Evolutionary conservation across 805 yeast genomes (phyloP).

Genomic region (Metschnikowia lochheadii): DNA sequence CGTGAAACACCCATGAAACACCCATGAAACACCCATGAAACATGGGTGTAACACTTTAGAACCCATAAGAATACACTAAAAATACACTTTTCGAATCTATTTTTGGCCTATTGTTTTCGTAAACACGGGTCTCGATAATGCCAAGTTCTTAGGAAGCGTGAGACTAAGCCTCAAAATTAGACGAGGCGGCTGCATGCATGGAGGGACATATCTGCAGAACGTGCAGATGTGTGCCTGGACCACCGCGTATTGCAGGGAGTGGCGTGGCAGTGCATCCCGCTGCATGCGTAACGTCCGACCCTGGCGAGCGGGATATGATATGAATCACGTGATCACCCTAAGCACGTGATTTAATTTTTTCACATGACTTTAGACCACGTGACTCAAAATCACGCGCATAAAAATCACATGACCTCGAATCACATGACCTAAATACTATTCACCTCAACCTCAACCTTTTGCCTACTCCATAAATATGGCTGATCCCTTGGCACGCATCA

Average conservation of each 20-base stretch:
- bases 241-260: neutral
- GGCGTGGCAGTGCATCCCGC: neutral
- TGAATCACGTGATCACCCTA: too few species aligned
- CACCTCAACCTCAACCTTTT: neutral
- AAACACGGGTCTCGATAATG: neutral
- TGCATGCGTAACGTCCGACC: neutral
- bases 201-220: too few species aligned
- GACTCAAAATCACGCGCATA: too few species aligned
- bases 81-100: too few species aligned
- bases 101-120: too few species aligned
- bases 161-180: neutral
- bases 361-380: too few species aligned
- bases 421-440: neutral
- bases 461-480: slow-evolving; percentile 23
- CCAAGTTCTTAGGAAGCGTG: neutral
- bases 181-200: neutral
- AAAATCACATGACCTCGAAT: neutral
- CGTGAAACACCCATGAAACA: too few species aligned
- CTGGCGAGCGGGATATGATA: neutral
- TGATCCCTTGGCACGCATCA: slow-evolving; percentile 53
- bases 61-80: too few species aligned
- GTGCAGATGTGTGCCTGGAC: neutral
- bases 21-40: too few species aligned
- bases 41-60: too few species aligned
- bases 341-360: too few species aligned